These are phyloP conservation scores for Fistulifera pelliculosa DNA, from an alignment of 108 stramenopile species.

Conservation along the genomic window DNA sequence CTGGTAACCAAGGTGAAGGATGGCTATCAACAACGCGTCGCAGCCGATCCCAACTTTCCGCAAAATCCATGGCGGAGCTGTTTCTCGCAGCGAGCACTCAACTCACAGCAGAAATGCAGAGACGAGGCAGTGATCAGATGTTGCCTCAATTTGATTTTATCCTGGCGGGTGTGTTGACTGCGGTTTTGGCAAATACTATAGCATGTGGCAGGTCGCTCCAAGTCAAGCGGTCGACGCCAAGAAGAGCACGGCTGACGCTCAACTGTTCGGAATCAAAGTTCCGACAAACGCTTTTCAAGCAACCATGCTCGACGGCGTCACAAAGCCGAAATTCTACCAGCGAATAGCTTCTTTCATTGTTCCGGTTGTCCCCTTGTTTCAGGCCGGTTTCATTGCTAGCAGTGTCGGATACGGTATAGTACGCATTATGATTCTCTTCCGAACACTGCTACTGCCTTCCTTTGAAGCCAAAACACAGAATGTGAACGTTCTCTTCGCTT, in stretches of 20 bases:
- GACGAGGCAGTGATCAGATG: conserved; percentile 40
- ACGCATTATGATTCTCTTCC: conserved; percentile 27
- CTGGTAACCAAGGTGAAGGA: conserved; percentile 1
- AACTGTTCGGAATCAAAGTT: conserved; percentile 24
- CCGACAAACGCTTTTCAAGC: conserved; percentile 76
- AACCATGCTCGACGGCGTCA: conserved; percentile 45
- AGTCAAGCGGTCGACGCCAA: conserved; percentile 8
- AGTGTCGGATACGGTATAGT: conserved; percentile 63
- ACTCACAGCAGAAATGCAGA: conserved; percentile 55
- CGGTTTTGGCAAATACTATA: conserved; percentile 63
- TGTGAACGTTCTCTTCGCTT: conserved; percentile 47
- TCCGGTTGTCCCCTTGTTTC: conserved; percentile 57
- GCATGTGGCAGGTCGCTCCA: conserved; percentile 71
- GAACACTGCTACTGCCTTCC: conserved; percentile 35
- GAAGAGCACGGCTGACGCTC: not conserved
- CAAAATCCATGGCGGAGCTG: conserved; percentile 50
- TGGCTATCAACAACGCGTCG: conserved; percentile 40
- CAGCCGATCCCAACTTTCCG: conserved; percentile 66
- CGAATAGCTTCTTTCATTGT: conserved; percentile 42
- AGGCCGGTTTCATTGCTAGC: conserved; percentile 58
- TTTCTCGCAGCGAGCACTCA: conserved; percentile 60
- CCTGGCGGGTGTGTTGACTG: conserved; percentile 63
- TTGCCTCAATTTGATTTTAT: conserved; percentile 65
- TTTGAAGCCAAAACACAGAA: conserved; percentile 37
- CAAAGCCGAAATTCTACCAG: conserved; percentile 29